These are phyloP conservation scores for Aureobasidium sp. DNA, from an alignment of 2,329 filamentous ascomycete species.

Conservation along the genomic window DNA sequence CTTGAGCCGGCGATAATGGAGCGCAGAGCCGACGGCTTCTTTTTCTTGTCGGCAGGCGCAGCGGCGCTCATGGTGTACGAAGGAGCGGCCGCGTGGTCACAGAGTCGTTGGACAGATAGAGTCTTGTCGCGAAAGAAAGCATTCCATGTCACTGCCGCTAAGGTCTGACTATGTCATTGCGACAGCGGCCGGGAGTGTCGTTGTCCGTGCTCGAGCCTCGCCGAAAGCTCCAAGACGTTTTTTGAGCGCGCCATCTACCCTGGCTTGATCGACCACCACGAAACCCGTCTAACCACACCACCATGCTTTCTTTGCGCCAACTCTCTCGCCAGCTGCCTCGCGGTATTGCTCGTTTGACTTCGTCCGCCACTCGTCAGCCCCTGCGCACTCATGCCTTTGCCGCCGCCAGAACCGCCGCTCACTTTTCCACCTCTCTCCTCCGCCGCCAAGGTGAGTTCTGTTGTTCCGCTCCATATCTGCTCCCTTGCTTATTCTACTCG, in stretches of 20 bases:
- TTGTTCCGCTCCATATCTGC: no score
- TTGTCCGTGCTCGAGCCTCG: not conserved
- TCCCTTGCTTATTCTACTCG: not conserved
- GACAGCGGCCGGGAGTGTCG: not conserved
- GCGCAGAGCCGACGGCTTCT: slow-evolving; percentile 69
- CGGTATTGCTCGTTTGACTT: slow-evolving; percentile 35
- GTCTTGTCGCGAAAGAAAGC: not conserved
- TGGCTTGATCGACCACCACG: not conserved
- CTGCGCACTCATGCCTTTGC: slow-evolving; percentile 22
- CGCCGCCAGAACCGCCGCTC: slow-evolving; percentile 23
- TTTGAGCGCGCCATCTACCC: not conserved
- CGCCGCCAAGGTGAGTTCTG: slow-evolving; percentile 28
- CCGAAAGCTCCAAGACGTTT: slow-evolving; percentile 5
- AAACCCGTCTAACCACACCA: slow-evolving; percentile 12
- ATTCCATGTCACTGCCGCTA: not conserved
- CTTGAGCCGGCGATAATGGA: slow-evolving; percentile 87
- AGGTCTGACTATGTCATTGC: not conserved
- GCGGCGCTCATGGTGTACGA: slow-evolving; percentile 13
- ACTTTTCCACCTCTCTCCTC: slow-evolving; percentile 38
- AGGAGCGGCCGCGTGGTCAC: not conserved
- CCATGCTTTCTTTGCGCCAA: slow-evolving; percentile 40
- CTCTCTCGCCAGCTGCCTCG: slow-evolving; percentile 41
- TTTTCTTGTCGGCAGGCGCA: slow-evolving; percentile 22
- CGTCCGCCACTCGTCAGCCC: slow-evolving; percentile 31
- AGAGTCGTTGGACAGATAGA: not conserved